Conservation (phyloP, 2,329 filamentous ascomycete species). For the Fusarium anguioides region DNA sequence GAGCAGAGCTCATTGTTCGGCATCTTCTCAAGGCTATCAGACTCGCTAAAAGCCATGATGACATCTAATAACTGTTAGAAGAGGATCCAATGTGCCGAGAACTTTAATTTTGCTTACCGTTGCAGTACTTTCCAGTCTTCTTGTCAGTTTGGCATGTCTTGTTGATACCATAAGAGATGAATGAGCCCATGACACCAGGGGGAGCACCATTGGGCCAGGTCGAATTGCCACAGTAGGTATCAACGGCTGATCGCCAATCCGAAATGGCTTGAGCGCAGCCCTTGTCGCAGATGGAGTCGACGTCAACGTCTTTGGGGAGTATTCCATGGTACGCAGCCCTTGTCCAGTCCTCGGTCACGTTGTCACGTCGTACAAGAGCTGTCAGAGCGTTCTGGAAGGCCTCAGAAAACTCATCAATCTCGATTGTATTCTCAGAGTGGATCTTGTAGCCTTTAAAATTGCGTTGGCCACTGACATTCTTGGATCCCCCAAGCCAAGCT, state of each 20-base stretch:
- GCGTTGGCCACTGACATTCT: slow-evolving; percentile 16
- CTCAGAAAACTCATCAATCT: background rate
- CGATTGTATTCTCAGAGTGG: background rate
- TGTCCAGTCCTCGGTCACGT: background rate
- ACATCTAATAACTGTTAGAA: slow-evolving; percentile 1
- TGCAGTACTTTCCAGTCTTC: slow-evolving; percentile 25
- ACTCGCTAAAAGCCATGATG: background rate
- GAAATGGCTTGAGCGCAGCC: background rate
- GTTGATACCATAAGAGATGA: slow-evolving; percentile 16
- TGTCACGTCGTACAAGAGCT: slow-evolving; percentile 7
- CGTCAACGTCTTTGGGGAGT: background rate
- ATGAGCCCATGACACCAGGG: background rate
- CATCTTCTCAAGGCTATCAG: slow-evolving; percentile 1
- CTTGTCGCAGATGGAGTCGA: slow-evolving; percentile 5
- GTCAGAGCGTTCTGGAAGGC: slow-evolving; percentile 18
- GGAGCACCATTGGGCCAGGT: slow-evolving; percentile 8
- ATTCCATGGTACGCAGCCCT: background rate
- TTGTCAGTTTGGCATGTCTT: slow-evolving; percentile 19
- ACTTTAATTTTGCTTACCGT: slow-evolving; percentile 14
- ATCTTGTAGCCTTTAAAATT: slow-evolving; percentile 30
- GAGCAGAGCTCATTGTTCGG: slow-evolving; percentile 11
- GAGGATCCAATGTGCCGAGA: background rate
- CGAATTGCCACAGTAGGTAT: background rate
- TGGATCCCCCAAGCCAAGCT: slow-evolving; percentile 30
- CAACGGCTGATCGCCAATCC: background rate